Base-by-base conservation (phyloP, 495 filamentous ascomycete genomes). In the Lasiosphaeria ovina region DNA sequence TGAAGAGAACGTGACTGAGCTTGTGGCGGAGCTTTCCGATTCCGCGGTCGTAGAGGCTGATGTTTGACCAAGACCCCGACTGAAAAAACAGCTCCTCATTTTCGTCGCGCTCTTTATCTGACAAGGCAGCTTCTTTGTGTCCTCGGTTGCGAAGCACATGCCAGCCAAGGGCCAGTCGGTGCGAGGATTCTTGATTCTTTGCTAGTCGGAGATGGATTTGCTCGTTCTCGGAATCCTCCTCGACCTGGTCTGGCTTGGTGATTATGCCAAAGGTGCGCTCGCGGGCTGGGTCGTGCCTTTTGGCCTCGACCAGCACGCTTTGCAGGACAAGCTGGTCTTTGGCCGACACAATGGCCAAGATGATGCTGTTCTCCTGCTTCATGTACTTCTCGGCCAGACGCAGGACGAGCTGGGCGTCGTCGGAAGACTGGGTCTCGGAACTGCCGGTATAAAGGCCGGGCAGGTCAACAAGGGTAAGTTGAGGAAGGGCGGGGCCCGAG, bases 401-500 rank as follows among this genome's bases (percentile, higher is more conserved):
- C 0, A 63, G 57, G n/a, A 88, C 80, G 1, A 87, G 61, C 4
- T 65, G 53, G 0, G 82, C 77, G 49, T 82, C 82, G 3, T 59
- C 69, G n/a, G 66, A 58, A 2, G 63, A 78, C 54, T 79, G 71
- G 0, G 68, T 69, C 14, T 74, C 74, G 7, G 74, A 83, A 0
- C 63, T 69, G 0, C 78, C 69, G 24, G 77, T 74, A 50, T 83
- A 83, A 2, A 89, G 71, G 0, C 85, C 85, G 0, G 87, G 86
- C 10, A 89, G 74, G 64, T 89, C 86, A 8, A 90, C 84, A 3
- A 89, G 63, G 0, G 81, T 87, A 11, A 90, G 72, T 24, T 87
- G 80, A 1, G 83, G 83, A 32, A 78, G 67, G 24, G 76, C 70
- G 0, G 87, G 85, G 0, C 86, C 86, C 1, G 72, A 74, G 3